These are phyloP conservation scores for Coemansia sp. DNA, from an alignment of 192 early-diverging fungal genomes.

Conservation along the genomic window DNA sequence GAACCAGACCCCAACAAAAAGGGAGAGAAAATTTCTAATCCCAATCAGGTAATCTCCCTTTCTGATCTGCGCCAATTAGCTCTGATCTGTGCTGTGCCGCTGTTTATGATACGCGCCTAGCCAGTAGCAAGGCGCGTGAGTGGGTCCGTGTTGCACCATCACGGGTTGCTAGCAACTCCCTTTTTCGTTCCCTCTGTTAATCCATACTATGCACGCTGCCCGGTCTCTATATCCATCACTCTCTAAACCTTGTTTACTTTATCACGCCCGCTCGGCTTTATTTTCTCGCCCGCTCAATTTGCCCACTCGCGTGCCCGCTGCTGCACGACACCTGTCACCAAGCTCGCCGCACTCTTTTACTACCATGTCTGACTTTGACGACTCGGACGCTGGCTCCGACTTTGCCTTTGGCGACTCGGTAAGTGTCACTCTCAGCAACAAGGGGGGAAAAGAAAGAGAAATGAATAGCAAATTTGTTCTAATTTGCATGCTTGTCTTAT, in stretches of 20 bases:
- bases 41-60: neutral
- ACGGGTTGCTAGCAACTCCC: neutral
- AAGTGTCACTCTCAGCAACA: neutral
- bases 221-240: slow-evolving; percentile 7
- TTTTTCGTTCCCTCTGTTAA: neutral
- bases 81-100: neutral
- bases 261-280: neutral
- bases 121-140: too few species aligned
- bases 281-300: neutral
- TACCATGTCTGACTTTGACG: slow-evolving; percentile 44
- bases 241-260: slow-evolving; percentile 6
- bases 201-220: neutral
- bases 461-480: neutral
- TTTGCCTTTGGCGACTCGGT: slow-evolving; percentile 26
- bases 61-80: neutral
- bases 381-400: slow-evolving; percentile 44
- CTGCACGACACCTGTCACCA: neutral
- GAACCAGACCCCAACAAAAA: neutral
- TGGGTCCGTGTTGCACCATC: too few species aligned
- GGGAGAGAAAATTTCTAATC: neutral
- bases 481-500: neutral
- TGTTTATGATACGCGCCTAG: too few species aligned
- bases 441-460: neutral
- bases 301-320: neutral
- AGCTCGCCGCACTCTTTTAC: too few species aligned